phyloP scores from a whole-genome alignment of 164 flowering plant genomes.

The Echeveria elegans region DNA sequence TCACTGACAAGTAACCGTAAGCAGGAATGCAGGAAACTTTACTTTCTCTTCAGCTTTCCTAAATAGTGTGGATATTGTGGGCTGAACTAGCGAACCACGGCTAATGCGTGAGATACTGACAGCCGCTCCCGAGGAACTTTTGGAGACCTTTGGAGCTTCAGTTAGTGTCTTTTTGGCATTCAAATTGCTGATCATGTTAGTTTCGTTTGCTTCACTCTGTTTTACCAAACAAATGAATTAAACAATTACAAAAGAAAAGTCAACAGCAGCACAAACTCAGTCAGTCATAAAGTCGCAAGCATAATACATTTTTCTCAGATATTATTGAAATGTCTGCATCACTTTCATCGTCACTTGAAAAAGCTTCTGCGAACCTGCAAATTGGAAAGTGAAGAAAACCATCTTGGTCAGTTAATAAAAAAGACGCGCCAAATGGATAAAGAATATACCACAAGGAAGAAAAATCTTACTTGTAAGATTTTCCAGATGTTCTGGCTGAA shows the following conservation, averaged over 20 bases:
- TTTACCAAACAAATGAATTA: background rate
- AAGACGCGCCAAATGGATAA: background rate
- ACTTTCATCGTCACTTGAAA: conserved; percentile 44
- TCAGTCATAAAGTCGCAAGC: conserved; percentile 12
- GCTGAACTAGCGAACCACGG: conserved; percentile 43
- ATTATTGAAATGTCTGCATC: conserved; percentile 22
- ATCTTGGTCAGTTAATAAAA: background rate
- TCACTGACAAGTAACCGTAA: background rate
- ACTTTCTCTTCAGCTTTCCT: conserved; percentile 67
- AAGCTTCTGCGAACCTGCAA: conserved; percentile 49
- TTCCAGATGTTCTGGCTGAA: conserved; percentile 75
- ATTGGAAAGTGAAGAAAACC: background rate
- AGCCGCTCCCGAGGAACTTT: conserved; percentile 21
- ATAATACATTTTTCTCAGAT: conserved; percentile 24
- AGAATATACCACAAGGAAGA: background rate
- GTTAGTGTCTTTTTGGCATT: conserved; percentile 16
- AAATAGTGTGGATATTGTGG: conserved; percentile 45
- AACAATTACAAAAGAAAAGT: background rate
- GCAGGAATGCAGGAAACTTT: background rate
- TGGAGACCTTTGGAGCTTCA: conserved; percentile 20
- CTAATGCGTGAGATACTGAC: conserved; percentile 18
- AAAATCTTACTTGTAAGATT: conserved; percentile 48
- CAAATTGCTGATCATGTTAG: background rate
- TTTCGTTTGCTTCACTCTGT: background rate
- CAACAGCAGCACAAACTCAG: conserved; percentile 21